Base-by-base conservation (phyloP, 1,139 yeast species). In the Pneumocystis murina region DNA sequence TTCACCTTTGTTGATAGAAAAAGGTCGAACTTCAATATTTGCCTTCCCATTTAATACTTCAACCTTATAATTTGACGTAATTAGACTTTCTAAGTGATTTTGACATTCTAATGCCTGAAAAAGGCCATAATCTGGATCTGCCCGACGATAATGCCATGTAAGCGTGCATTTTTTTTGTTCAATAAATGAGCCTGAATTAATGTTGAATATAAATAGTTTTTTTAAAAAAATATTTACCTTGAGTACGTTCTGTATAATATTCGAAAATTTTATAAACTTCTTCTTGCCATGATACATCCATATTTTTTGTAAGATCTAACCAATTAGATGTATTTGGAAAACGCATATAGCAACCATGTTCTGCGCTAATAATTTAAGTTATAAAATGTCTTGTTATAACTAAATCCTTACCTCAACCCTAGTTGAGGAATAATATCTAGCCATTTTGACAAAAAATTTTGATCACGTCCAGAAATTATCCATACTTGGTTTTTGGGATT, bases 1-100 rank as follows among this genome's bases (percentile, higher is more conserved):
- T 74, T 91, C 97, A 64, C 99, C 99, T 75, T 94, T 94, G 76
- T 94, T 94, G 65, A 92, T 89, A 72, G 89, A 87, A 66, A 84
- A 83, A 10, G 99, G 99, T 68, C 98, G 81, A 20, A 94, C 97
- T 75, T 94, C 99, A 63, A 94, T 82, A 72, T 94, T 94, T 61
- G 98, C 98, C 76, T 94, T 94, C 61, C 96, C 95, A 39, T 87
- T 81, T 97, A 94, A 91, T n/a, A 94, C 94, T 72, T 92, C 98
- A 62, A 92, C 87, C 66, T 89, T 96, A 71, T 84, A 87, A 59
- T 83, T 82, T 60, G 76, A 76, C 1, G 83, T 86, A 28, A 90
- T 82, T 1, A 84, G 80, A 17, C 76, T 77, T 66, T 80, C 78
- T 65, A 94, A 75, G 67, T 85, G 85, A 57, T 84, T 79, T 68